phyloP scores from a whole-genome alignment of 768 basidiomycete genomes.

The Boletus pseudopeckii region DNA sequence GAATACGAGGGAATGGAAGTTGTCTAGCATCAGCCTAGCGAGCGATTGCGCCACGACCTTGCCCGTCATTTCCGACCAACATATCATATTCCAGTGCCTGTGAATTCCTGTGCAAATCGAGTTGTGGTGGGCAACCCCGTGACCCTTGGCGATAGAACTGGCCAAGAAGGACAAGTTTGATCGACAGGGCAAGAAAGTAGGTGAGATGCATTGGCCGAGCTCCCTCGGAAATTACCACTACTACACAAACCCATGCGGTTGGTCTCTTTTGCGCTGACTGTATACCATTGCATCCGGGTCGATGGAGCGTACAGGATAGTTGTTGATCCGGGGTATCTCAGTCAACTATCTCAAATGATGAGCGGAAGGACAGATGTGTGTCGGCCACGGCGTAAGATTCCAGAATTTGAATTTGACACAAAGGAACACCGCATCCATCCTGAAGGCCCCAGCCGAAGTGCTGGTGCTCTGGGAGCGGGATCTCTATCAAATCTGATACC shows the following conservation, averaged over 20 bases:
- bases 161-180: background rate
- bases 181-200: background rate
- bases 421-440: background rate
- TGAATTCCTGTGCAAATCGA: constrained; percentile 12
- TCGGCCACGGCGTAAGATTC: background rate
- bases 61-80: background rate
- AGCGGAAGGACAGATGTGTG: background rate
- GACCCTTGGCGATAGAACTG: background rate
- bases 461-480: background rate
- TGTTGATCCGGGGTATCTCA: background rate
- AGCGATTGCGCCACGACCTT: background rate
- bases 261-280: background rate
- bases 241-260: background rate
- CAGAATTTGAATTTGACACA: background rate
- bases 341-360: background rate
- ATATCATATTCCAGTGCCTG: constrained; percentile 1
- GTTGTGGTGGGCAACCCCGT: constrained; percentile 3
- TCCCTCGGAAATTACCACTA: constrained; percentile 8
- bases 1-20: constrained; percentile 17
- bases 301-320: background rate
- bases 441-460: background rate
- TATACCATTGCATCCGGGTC: background rate
- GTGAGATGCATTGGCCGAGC: background rate
- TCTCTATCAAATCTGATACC: constrained; percentile 3
- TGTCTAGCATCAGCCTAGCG: background rate